A percentile compares a stretch with the other conserved stretches of the same genome.
These are phyloP conservation scores for Zopfochytrium polystomum DNA, from an alignment of 371 early-diverging fungal species.

Conservation along the genomic window DNA sequence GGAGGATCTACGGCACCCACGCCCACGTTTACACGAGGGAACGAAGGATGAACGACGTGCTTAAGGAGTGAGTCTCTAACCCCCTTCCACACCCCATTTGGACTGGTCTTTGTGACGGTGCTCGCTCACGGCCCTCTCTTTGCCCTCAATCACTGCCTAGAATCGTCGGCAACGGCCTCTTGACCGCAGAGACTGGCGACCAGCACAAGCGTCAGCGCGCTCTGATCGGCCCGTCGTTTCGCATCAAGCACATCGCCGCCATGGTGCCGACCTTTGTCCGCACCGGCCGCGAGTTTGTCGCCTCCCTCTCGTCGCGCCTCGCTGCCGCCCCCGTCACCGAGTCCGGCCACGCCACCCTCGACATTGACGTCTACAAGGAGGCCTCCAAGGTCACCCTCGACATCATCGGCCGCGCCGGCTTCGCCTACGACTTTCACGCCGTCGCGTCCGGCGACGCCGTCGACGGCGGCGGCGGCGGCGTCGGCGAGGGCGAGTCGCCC, in stretches of 20 bases:
- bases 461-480: no score
- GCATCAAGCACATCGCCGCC: conserved; percentile 45
- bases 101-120: no score
- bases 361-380: conserved; percentile 40
- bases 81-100: not conserved
- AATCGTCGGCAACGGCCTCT: conserved; percentile 55
- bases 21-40: conserved; percentile 55
- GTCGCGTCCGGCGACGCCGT: not conserved
- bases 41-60: conserved; percentile 1
- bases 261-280: conserved; percentile 48
- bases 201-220: conserved; percentile 63
- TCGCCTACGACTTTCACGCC: conserved; percentile 17
- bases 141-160: conserved; percentile 22
- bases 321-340: no score
- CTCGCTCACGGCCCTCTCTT: not conserved
- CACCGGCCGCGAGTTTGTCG: conserved; percentile 38
- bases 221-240: conserved; percentile 66
- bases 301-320: no score
- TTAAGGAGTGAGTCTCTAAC: conserved; percentile 20
- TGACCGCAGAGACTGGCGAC: conserved; percentile 55
- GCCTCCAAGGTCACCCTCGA: conserved; percentile 32
- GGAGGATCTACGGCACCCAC: conserved; percentile 49
- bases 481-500: no score
- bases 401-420: conserved; percentile 22
- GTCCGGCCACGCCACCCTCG: conserved; percentile 24